Evolutionary conservation across 148 eudicot genomes (phyloP), one percentile per base, ranked within the genome.

Genomic region (Camellia lanceoleosa): DNA sequence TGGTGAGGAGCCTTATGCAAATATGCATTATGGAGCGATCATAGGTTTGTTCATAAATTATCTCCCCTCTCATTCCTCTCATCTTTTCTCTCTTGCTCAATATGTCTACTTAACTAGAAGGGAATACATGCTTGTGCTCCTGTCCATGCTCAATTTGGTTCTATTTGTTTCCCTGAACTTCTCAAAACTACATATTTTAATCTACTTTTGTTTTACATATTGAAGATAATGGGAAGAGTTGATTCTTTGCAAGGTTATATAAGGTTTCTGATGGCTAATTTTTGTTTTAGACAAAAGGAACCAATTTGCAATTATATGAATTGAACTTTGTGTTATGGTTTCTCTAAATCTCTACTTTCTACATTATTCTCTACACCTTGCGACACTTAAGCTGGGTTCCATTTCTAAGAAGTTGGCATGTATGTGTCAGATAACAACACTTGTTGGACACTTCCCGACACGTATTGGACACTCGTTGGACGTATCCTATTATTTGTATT

Each of bases 1-100:
- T 23, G 86, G 90, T n/a, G 90, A 87, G 62, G 86, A 85, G 67
- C 90, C 90, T 54, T 87, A 87, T 73, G 90, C 86, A 60, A 85
- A 83, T 79, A 83, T 87, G 90, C 88, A 82, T 66, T 87, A 83
- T 74, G 88, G 85, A 46, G 88, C 83, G n/a, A 85, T 87, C 41
- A 81, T 87, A 70, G 88, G 88, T 87, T 41, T 66, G 80, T 66
- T 52, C 72, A 14, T 77, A 3, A 13, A 19, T 42, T 65, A 23
- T 23, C 55, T 66, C 30, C 12, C 7, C 6, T 49, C 6, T 49
- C 52, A 5, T 49, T 4, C 52, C 7, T 49, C 38, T 30, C 38
- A 42, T 44, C 23, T 13, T 64, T 44, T 49, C 71, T 65, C 60
- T 38, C 42, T 47, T 43, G 54, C 71, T 10, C 71, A 30, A 47